Evolutionary conservation across 768 basidiomycete species (phyloP).

Genomic region (Calocybe indica): DNA sequence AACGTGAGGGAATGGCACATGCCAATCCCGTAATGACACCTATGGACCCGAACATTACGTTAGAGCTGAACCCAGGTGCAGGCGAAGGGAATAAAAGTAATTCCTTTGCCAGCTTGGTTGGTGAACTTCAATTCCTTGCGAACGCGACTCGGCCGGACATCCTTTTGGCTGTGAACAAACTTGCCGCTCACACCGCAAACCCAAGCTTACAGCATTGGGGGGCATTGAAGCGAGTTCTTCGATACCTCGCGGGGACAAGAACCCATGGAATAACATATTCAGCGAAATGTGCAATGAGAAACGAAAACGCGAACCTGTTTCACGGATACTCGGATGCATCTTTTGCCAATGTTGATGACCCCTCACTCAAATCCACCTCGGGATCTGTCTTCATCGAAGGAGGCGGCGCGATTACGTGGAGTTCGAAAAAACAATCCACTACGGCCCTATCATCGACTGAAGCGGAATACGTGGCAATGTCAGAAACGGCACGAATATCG

Average conservation of each 20-base stretch:
- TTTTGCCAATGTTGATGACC: background rate
- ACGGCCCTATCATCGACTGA: conserved; percentile 1
- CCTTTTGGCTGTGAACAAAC: too few species aligned
- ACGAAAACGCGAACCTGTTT: conserved; percentile 4
- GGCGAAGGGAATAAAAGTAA: too few species aligned
- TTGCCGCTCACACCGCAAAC: background rate
- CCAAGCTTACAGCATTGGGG: background rate
- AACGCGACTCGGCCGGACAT: too few species aligned
- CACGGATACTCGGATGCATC: conserved; percentile 5
- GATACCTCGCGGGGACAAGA: conserved; percentile 1
- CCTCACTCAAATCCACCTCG: background rate
- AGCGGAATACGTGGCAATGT: conserved; percentile 6
- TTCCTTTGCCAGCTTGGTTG: too few species aligned
- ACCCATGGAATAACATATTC: background rate
- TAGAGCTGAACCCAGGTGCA: too few species aligned
- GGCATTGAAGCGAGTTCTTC: background rate
- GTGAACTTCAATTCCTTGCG: too few species aligned
- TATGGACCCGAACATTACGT: too few species aligned
- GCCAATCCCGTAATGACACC: too few species aligned
- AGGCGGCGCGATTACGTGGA: conserved; percentile 2
- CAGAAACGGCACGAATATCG: background rate
- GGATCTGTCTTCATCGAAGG: background rate
- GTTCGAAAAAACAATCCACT: conserved; percentile 3
- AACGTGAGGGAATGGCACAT: too few species aligned
- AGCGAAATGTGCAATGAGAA: too few species aligned